Evolutionary conservation across 768 basidiomycete genomes (phyloP), one percentile per base, ranked within the genome.

Genomic region (Kwoniella sp.): DNA sequence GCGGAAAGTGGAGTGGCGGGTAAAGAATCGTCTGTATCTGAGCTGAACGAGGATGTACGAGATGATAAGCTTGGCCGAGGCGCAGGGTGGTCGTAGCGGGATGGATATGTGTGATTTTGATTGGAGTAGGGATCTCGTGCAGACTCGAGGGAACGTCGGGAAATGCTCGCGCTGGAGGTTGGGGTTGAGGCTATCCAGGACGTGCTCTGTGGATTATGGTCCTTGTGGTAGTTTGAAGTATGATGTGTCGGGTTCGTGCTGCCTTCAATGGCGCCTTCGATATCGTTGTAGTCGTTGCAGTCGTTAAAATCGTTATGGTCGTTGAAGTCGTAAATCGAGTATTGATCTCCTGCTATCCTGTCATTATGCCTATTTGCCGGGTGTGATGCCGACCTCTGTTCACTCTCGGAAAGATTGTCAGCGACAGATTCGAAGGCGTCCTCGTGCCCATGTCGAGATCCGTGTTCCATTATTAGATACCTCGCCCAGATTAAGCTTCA

Each of bases 221-320:
- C 34, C 34, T 34, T 34, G 34, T 34, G 5, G 34, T 13, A 34
- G 34, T 34, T n/a, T n/a, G n/a, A n/a, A n/a, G n/a, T n/a, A n/a
- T n/a, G n/a, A n/a, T n/a, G n/a, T n/a, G n/a, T n/a, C n/a, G n/a
- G n/a, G n/a, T n/a, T n/a, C n/a, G n/a, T n/a, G n/a, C n/a, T n/a
- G n/a, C n/a, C n/a, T n/a, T n/a, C n/a, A n/a, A n/a, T n/a, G n/a
- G n/a, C n/a, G n/a, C n/a, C n/a, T 26, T 58, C 17, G 13, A 31
- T 9, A 13, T 67, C 47, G 65, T 67, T 12, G 29, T 29, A 2
- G 56, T 52, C 48, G 47, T 4, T 53, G 31, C 38, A n/a, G 58
- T 55, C 55, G 34, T 37, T 38, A 37, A 13, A 31, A 8, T 57
- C 56, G 58, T 51, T 60, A 52, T 60, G 20, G n/a, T 58, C 37